Conservation (phyloP, 2,329 filamentous ascomycete species). For the Teratosphaeriaceae sp. region DNA sequence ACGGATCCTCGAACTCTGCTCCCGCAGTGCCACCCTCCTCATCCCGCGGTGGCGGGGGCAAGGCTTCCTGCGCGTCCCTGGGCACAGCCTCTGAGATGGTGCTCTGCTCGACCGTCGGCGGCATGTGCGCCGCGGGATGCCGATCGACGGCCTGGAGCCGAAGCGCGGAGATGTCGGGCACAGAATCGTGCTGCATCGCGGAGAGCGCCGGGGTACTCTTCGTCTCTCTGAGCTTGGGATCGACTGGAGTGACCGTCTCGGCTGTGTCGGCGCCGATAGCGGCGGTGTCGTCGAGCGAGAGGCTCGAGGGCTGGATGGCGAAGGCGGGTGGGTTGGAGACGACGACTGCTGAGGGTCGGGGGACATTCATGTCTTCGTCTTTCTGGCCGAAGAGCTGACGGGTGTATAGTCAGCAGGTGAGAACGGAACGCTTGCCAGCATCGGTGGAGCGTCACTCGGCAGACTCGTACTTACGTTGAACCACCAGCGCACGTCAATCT, state of each 20-base stretch:
- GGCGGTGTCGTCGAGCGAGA: slow-evolving; percentile 5
- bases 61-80: too few relatives aligned
- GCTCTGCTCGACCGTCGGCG: too few relatives aligned
- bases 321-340: slow-evolving; percentile 1
- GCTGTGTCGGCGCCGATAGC: slow-evolving; percentile 4
- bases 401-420: neutral
- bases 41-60: too few relatives aligned
- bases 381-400: slow-evolving; percentile 64
- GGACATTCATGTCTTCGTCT: slow-evolving; percentile 82
- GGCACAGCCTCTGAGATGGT: too few relatives aligned
- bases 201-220: slow-evolving; percentile 4
- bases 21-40: too few relatives aligned
- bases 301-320: slow-evolving; percentile 2
- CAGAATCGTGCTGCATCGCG: neutral
- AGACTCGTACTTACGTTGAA: slow-evolving; percentile 46
- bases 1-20: slow-evolving; percentile 39
- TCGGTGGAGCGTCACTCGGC: too few relatives aligned
- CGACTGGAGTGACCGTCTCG: neutral
- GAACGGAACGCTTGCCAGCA: too few relatives aligned
- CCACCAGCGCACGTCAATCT: slow-evolving; percentile 86
- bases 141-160: neutral
- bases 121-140: neutral
- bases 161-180: neutral
- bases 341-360: slow-evolving; percentile 2
- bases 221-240: slow-evolving; percentile 1